phyloP scores from a whole-genome alignment of 768 basidiomycete genomes.

The Gelatoporia subvermispora region DNA sequence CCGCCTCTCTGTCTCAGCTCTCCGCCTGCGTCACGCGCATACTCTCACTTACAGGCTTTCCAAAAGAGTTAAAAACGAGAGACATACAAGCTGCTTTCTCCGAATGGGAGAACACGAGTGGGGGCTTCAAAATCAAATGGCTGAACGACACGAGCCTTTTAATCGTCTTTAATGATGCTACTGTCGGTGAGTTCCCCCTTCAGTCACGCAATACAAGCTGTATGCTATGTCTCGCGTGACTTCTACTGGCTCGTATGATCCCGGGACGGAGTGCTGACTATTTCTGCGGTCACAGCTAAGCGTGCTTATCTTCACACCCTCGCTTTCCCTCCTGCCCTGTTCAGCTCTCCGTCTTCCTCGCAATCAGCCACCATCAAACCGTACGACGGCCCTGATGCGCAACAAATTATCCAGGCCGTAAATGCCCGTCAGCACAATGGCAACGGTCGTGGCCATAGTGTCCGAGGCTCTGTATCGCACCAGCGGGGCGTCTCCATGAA shows the following conservation, averaged over 20 bases:
- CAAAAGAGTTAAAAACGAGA: constrained; percentile 94
- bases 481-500: constrained; percentile 23
- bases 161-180: constrained; percentile 90
- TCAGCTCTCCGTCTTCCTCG: constrained; percentile 52
- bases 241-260: background rate
- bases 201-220: background rate
- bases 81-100: constrained; percentile 90
- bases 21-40: constrained; percentile 97
- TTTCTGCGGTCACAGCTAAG: constrained; percentile 58
- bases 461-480: constrained; percentile 37
- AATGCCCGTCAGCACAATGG: constrained; percentile 65
- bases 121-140: constrained; percentile 99
- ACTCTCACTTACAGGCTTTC: constrained; percentile 86
- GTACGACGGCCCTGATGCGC: constrained; percentile 93
- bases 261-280: background rate
- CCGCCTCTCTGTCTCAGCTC: constrained; percentile 70
- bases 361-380: constrained; percentile 68
- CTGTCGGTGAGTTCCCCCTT: constrained; percentile 62
- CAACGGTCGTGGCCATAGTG: constrained; percentile 67
- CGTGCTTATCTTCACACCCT: constrained; percentile 90
- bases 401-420: constrained; percentile 76
- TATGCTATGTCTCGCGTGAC: background rate
- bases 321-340: constrained; percentile 71
- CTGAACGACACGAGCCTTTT: constrained; percentile 92
- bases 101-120: constrained; percentile 80